Percentiles rank a stretch among this genome's conserved stretches.
Evolutionary conservation across 176 grass and related monocot genomes (phyloP).

Genomic region (Elymus sibiricus): DNA sequence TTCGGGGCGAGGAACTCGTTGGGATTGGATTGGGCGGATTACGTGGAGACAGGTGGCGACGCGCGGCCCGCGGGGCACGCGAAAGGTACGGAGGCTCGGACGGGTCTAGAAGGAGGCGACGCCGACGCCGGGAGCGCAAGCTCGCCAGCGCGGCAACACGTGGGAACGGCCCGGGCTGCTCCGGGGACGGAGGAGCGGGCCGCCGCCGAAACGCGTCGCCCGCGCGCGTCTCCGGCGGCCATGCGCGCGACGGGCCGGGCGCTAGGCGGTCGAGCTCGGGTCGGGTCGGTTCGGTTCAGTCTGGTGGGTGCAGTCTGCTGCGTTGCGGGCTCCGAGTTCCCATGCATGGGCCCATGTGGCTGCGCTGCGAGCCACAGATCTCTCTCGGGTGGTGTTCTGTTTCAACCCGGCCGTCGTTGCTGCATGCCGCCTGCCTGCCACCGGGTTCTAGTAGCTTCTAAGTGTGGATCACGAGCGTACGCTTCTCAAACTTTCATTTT

Average conservation of each 20-base stretch:
- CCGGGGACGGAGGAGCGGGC: constrained; percentile 19
- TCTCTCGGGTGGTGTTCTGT: neutral
- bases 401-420: neutral
- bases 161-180: constrained; percentile 19
- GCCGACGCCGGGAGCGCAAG: neutral
- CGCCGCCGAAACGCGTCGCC: constrained; percentile 20
- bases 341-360: neutral
- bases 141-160: constrained; percentile 10
- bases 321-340: neutral
- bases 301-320: neutral
- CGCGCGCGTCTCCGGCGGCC: neutral
- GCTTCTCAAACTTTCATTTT: no score
- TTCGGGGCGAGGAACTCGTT: neutral
- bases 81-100: neutral
- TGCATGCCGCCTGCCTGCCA: no score
- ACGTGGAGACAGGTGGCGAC: constrained; percentile 7
- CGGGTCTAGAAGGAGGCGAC: neutral
- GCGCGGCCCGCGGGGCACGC: neutral
- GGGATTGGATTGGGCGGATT: neutral
- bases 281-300: neutral
- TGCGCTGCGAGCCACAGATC: neutral
- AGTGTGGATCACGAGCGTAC: no score
- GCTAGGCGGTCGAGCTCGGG: neutral
- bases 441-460: no score
- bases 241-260: neutral